These are phyloP conservation scores for Ramularia endophylla DNA, from an alignment of 2,329 filamentous ascomycete species.

Conservation along the genomic window DNA sequence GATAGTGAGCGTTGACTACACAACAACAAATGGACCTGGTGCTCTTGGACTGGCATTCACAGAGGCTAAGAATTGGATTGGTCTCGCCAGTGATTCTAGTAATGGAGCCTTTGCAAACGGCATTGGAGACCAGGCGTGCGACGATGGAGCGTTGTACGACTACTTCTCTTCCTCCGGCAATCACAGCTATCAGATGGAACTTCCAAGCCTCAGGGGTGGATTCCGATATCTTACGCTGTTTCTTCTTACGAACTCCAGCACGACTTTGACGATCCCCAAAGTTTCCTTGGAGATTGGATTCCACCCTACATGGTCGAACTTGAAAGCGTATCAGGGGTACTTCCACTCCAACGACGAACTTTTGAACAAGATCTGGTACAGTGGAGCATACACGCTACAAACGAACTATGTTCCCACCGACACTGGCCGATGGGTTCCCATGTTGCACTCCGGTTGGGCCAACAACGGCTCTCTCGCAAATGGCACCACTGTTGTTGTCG, in stretches of 20 bases:
- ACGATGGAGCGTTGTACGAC: constrained; percentile 43
- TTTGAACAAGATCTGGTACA: constrained; percentile 54
- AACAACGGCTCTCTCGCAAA: constrained; percentile 33
- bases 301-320: constrained; percentile 45
- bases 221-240: constrained; percentile 50
- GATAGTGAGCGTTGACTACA: constrained; percentile 48
- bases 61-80: constrained; percentile 39
- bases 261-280: constrained; percentile 33
- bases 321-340: constrained; percentile 35
- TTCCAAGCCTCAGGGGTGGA: constrained; percentile 44
- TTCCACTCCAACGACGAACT: constrained; percentile 35
- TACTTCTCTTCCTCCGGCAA: constrained; percentile 31
- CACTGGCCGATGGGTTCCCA: constrained; percentile 28
- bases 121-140: constrained; percentile 23
- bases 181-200: constrained; percentile 40
- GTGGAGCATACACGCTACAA: constrained; percentile 39
- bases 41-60: constrained; percentile 37
- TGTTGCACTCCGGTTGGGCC: constrained; percentile 24
- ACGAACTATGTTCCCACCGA: constrained; percentile 32
- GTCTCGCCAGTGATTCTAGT: constrained; percentile 39
- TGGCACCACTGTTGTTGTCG: constrained; percentile 31
- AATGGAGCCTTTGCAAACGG: constrained; percentile 33
- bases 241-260: constrained; percentile 30
- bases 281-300: constrained; percentile 42
- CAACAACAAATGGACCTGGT: constrained; percentile 34